Evolutionary conservation across 495 filamentous ascomycete species (phyloP), one percentile per base, ranked within the genome.

Genomic region (Collariella sp.): DNA sequence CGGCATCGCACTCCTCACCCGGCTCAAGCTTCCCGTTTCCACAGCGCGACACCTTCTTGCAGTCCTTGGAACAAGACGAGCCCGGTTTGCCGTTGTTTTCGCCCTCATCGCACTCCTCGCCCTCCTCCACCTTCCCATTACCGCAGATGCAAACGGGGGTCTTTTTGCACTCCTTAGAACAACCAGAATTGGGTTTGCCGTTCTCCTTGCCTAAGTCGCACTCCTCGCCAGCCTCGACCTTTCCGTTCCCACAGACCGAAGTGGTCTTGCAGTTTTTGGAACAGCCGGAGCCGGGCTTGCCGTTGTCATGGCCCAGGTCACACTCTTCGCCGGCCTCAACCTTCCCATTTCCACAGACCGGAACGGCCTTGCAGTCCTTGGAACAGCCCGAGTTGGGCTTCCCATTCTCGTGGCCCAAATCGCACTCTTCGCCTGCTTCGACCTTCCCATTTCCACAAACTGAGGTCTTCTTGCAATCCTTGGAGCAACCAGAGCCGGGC

Each of bases 61-160:
- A 59, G n/a, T 51, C 36, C 18, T 47, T 48, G 35, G 46, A 49
- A 10, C 55, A 62, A 6, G 48, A 51, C 24, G 55, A 58, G 18
- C 20, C 18, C 1, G 46, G 50, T n/a, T 51, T 39, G n/a, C 59
- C 59, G 47, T 62, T 62, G 15, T 41, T 24, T 1, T 23, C 7
- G 24, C 59, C 59, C 12, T 33, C 1, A 22, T 62, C 59, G 29
- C 59, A 62, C 23, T 57, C 46, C 19, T 60, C 58, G 29, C 34
- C 42, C 1, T 11, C 16, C 15, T 55, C 57, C 13, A 38, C 13
- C 33, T 51, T 26, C 6, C 46, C 57, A 31, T 59, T 45, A 19
- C 57, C 52, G 16, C 51, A 59, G n/a, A n/a, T n/a, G n/a, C n/a
- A n/a, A 9, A 47, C 20, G 7, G 55, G 35, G 13, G 26, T 22